These are phyloP conservation scores for Cordyceps cicadae DNA, from an alignment of 2,329 filamentous ascomycete genomes.

Conservation along the genomic window DNA sequence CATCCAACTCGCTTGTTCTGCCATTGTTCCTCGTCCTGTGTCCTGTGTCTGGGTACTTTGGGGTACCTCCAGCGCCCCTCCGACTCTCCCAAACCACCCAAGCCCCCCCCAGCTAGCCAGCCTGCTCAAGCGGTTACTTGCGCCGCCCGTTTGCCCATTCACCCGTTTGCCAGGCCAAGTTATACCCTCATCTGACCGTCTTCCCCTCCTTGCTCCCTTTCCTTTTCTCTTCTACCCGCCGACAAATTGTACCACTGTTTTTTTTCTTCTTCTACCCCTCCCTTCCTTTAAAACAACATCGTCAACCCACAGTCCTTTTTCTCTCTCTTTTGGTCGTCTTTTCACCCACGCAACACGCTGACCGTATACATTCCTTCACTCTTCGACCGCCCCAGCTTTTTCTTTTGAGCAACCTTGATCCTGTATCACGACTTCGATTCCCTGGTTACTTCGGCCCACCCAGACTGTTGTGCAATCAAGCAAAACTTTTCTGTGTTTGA, in stretches of 20 bases:
- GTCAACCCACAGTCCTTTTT: constrained; percentile 7
- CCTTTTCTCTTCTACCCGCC: neutral
- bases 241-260: neutral
- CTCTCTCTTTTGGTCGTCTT: neutral
- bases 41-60: neutral
- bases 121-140: neutral
- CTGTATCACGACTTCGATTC: constrained; percentile 2
- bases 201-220: neutral
- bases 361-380: constrained; percentile 8
- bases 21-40: neutral
- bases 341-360: neutral
- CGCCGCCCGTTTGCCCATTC: neutral
- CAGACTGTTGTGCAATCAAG: constrained; percentile 9
- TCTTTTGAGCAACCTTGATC: constrained; percentile 2
- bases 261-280: neutral
- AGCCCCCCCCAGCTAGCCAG: neutral
- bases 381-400: neutral
- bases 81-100: neutral
- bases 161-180: neutral
- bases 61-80: neutral
- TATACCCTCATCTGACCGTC: neutral
- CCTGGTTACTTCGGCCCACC: constrained; percentile 1
- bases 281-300: neutral
- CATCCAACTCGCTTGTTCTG: neutral
- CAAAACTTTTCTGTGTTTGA: neutral